Evolutionary conservation across 176 grass and related monocot genomes (phyloP), one percentile per base, ranked within the genome.

Genomic region (Rhipidocladum racemiflorum): DNA sequence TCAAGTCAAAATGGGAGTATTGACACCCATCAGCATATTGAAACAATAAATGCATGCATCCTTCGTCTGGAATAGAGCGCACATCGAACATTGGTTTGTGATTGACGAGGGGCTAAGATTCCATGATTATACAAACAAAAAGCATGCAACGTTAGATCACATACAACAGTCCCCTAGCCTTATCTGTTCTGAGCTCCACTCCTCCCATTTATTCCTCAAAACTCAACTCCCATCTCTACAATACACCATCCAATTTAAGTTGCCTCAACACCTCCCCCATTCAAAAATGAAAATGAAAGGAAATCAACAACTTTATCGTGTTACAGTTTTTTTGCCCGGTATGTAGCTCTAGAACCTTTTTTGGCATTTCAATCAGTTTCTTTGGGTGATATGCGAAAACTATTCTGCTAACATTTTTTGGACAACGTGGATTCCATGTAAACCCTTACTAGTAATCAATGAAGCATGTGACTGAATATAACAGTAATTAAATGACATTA

Each of bases 401-500:
- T 60, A 65, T 65, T 27, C 23, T 60, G 56, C 23, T 60, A 5
- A 60, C 23, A 59, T 27, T 45, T 16, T 27, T 44, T 16, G 32
- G 21, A 21, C 1, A 34, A 36, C 46, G 1, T 16, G 20, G 60
- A 49, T 63, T 29, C 8, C 60, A 43, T 13, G 17, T 48, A 64
- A 17, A 63, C 17, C 18, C 0, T 77, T 34, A 48, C 5, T 21
- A n/a, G 40, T 30, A 62, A 62, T 61, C 3, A 0, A 24, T 24
- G 9, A 24, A 46, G n/a, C 48, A 71, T 21, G 55, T 53, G 16
- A 12, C 11, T 18, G 29, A 49, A 71, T 53, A 39, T 32, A 49
- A n/a, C 51, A 55, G 15, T 57, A 39, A 66, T 38, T 67, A 65
- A 83, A 88, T 88, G 49, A 50, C n/a, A 11, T 72, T 25, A 76